Conservation (phyloP, 1,284 basidiomycete genomes). For the Malassezia obtusa region DNA sequence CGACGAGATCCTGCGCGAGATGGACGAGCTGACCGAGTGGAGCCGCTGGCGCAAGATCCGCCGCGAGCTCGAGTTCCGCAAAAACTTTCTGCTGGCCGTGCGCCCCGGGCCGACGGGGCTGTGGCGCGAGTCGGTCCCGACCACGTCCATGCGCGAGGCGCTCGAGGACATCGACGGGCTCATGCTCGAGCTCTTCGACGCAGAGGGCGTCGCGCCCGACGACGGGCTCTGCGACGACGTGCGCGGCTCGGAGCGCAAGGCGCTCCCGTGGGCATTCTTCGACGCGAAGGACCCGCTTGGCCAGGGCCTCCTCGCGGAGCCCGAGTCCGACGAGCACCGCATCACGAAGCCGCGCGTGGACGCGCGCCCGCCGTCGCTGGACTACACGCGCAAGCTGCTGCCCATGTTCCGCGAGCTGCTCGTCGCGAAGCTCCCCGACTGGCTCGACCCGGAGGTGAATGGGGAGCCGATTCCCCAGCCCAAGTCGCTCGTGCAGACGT, state of each 20-base stretch:
- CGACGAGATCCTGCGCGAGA: slow-evolving; percentile 30
- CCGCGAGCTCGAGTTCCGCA: slow-evolving; percentile 40
- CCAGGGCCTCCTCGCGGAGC: slow-evolving; percentile 16
- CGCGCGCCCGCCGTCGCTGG: slow-evolving; percentile 22
- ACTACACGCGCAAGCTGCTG: slow-evolving; percentile 28
- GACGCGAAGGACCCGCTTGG: slow-evolving; percentile 35
- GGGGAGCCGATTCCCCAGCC: slow-evolving; percentile 3
- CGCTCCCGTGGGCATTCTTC: slow-evolving; percentile 39
- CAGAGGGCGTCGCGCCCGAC: slow-evolving; percentile 25
- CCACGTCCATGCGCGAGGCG: slow-evolving; percentile 19
- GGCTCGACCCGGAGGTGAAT: slow-evolving; percentile 27
- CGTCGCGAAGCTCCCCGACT: slow-evolving; percentile 31
- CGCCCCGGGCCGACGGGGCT: slow-evolving; percentile 24
- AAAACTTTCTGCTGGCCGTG: slow-evolving; percentile 34
- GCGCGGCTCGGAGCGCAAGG: slow-evolving; percentile 34
- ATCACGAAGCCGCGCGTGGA: slow-evolving; percentile 15
- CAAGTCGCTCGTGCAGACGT: slow-evolving; percentile 3
- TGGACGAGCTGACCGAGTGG: slow-evolving; percentile 28
- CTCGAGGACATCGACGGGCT: slow-evolving; percentile 32
- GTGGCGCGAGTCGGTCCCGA: slow-evolving; percentile 10
- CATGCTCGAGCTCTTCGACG: slow-evolving; percentile 30
- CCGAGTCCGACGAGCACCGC: slow-evolving; percentile 17
- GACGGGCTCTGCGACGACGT: slow-evolving; percentile 33
- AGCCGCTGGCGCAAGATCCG: slow-evolving; percentile 43
- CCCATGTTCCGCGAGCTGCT: slow-evolving; percentile 36